These are phyloP conservation scores for Penicillium alfredii DNA, from an alignment of 495 filamentous ascomycete species.

Conservation along the genomic window DNA sequence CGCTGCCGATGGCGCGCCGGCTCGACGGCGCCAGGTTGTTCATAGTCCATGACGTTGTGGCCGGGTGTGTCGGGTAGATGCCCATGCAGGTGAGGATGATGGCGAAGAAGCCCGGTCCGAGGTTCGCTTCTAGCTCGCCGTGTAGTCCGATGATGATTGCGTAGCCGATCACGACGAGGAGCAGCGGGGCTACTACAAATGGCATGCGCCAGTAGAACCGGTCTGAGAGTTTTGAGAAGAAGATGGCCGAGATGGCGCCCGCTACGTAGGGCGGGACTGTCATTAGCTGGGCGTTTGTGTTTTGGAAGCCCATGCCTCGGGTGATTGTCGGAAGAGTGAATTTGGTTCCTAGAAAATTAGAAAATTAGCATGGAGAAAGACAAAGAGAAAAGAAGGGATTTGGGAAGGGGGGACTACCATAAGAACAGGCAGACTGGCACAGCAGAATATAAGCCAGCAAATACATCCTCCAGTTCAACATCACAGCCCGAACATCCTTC, in stretches of 20 bases:
- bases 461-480: slow-evolving; percentile 25
- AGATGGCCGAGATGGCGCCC: slow-evolving; percentile 26
- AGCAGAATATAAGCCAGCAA: slow-evolving; percentile 25
- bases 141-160: slow-evolving; percentile 20
- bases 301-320: slow-evolving; percentile 23
- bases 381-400: too few species aligned
- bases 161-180: slow-evolving; percentile 27
- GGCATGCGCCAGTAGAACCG: slow-evolving; percentile 34
- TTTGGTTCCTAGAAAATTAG: slow-evolving; percentile 18
- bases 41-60: slow-evolving; percentile 31
- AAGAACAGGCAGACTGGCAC: slow-evolving; percentile 22
- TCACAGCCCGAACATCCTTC: slow-evolving; percentile 19
- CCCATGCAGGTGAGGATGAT: slow-evolving; percentile 34
- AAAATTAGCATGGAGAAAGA: not conserved
- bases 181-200: slow-evolving; percentile 27
- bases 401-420: slow-evolving; percentile 13
- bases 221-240: slow-evolving; percentile 30
- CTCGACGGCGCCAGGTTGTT: slow-evolving; percentile 33
- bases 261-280: slow-evolving; percentile 30
- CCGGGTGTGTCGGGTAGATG: slow-evolving; percentile 34
- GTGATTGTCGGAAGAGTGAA: slow-evolving; percentile 30
- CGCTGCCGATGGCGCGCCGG: slow-evolving; percentile 32
- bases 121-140: slow-evolving; percentile 24
- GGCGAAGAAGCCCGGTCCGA: slow-evolving; percentile 28
- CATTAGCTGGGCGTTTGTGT: slow-evolving; percentile 27